A percentile compares a stretch with the other conserved stretches of the same genome.
Conservation (phyloP, 495 filamentous ascomycete species). For the Penicillium manginii region DNA sequence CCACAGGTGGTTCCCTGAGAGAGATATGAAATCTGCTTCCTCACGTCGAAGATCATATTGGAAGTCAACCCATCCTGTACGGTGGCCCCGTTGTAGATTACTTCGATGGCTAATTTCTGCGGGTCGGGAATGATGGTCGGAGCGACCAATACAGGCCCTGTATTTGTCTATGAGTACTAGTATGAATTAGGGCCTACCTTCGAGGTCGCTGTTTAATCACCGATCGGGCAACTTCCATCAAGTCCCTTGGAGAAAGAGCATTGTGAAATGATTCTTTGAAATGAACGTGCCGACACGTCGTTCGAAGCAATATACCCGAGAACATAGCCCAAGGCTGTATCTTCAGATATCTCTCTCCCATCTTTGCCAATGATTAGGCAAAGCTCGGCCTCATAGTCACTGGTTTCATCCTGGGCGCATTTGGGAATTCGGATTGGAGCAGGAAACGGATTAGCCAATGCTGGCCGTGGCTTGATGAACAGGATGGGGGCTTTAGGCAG, state of each 20-base stretch:
- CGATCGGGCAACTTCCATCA: neutral
- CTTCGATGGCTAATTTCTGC: slow-evolving; percentile 11
- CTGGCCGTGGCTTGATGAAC: too few species aligned
- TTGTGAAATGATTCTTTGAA: too few species aligned
- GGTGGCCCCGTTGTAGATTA: slow-evolving; percentile 10
- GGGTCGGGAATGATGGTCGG: neutral
- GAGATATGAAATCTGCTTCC: slow-evolving; percentile 35
- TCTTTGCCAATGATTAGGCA: too few species aligned
- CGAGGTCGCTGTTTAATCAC: neutral
- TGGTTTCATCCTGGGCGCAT: too few species aligned
- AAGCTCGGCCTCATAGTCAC: too few species aligned
- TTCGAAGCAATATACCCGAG: too few species aligned
- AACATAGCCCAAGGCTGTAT: too few species aligned
- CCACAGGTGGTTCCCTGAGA: slow-evolving; percentile 46
- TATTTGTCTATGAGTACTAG: neutral
- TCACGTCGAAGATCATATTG: slow-evolving; percentile 40
- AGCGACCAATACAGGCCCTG: neutral
- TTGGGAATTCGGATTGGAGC: too few species aligned
- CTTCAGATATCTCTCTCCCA: too few species aligned
- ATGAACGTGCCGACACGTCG: too few species aligned
- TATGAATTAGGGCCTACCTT: neutral
- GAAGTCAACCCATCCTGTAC: slow-evolving; percentile 19
- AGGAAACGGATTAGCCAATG: too few species aligned
- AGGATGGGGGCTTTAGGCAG: too few species aligned
- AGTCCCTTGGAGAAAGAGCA: neutral